Evolutionary conservation across 2,329 filamentous ascomycete species (phyloP).

Genomic region (Sporothrix phasma): DNA sequence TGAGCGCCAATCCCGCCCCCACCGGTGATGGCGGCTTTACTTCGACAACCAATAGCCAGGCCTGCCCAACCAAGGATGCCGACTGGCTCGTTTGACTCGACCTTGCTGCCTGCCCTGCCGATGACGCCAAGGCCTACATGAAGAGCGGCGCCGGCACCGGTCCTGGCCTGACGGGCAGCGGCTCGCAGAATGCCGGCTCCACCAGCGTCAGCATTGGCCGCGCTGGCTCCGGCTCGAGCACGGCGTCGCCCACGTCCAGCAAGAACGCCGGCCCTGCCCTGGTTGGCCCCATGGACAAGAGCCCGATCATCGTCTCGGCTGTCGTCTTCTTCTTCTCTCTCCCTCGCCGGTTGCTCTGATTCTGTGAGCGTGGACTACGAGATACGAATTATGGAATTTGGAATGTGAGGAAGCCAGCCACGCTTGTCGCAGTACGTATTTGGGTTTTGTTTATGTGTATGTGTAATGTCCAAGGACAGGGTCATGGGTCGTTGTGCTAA

Average conservation of each 20-base stretch:
- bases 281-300: constrained; percentile 29
- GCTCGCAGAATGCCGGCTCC: constrained; percentile 43
- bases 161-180: constrained; percentile 42
- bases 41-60: constrained; percentile 35
- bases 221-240: constrained; percentile 30
- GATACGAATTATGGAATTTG: too few relatives aligned
- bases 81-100: constrained; percentile 44
- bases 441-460: not conserved
- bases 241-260: constrained; percentile 24
- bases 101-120: constrained; percentile 40
- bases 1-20: constrained; percentile 41
- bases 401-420: not conserved
- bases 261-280: constrained; percentile 24
- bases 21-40: constrained; percentile 41
- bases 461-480: not conserved
- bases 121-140: constrained; percentile 43
- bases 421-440: too few relatives aligned
- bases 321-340: constrained; percentile 30
- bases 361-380: constrained; percentile 28
- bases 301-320: constrained; percentile 28
- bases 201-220: constrained; percentile 36
- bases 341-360: constrained; percentile 32
- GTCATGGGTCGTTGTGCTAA: not conserved
- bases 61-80: constrained; percentile 40
- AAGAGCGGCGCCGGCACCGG: constrained; percentile 42